Evolutionary conservation across 2,329 filamentous ascomycete genomes (phyloP), one percentile per base, ranked within the genome.

Genomic region (Botryotinia narcissicola): DNA sequence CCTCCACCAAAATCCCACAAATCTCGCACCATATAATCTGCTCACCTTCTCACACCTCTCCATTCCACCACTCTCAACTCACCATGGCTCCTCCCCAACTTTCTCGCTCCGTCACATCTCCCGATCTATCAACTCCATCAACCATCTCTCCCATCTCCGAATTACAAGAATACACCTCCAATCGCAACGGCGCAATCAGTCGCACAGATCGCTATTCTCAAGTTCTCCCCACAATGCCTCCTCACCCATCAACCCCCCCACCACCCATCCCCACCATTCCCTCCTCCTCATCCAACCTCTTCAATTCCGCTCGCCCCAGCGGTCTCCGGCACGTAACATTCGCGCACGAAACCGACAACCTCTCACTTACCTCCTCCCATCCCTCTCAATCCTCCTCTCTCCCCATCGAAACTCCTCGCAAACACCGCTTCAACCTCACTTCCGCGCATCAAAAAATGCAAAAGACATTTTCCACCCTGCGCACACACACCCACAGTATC

Each of bases 111-210:
- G 29, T 29, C 6, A 66, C 63, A 29, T 48, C 42, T 18, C 63
- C 63, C 20, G 29, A 48, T 66, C 42, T 66, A 8, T 3, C 6
- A 57, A 4, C 35, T 25, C 5, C 37, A 4, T 3, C 35, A 8
- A 12, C 18, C 14, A n/a, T 29, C 29, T 3, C 10, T 6, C 1
- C n/a, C 5, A 69, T 42, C 12, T 0, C 8, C 18, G 4, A 40
- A 7, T 0, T 1, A 2, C 35, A n/a, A 29, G 10, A 69, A 59
- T 6, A 32, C 4, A 1, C n/a, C 32, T 3, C n/a, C 2, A 42
- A 42, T 7, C 37, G 66, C 29, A n/a, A 69, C 22, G 66, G 66
- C 18, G 66, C 66, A 18, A 57, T 69, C n/a, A 69, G 66, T 8
- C 66, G 48, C 35, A 3, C 29, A 32, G 66, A 69, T 44, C 66